Conservation (phyloP, 2,329 filamentous ascomycete species). For the Pseudogymnoascus sp. region DNA sequence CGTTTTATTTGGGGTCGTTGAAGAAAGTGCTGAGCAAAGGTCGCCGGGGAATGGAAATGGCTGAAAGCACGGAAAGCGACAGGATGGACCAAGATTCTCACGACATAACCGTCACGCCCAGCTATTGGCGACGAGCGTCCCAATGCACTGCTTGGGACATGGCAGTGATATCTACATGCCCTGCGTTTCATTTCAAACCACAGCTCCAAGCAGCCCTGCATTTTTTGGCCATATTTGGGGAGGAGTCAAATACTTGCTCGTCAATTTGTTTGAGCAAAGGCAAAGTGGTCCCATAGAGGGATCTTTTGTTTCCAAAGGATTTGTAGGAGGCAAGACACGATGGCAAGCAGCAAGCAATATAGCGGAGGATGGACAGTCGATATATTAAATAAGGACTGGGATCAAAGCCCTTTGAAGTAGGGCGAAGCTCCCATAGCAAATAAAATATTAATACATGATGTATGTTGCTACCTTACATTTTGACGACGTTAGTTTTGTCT, state of each 20-base stretch:
- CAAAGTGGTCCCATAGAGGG: background rate
- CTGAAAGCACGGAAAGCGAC: constrained; percentile 49
- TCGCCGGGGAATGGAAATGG: background rate
- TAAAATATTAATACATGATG: background rate
- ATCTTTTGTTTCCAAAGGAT: background rate
- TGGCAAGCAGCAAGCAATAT: background rate
- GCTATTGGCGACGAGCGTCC: background rate
- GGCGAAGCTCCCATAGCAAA: background rate
- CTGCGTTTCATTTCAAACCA: background rate
- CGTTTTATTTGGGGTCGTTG: constrained; percentile 55
- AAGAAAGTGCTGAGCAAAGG: constrained; percentile 18
- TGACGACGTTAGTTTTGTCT: background rate
- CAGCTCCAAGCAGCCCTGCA: background rate
- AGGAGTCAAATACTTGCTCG: background rate
- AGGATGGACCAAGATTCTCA: constrained; percentile 71
- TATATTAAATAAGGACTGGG: background rate
- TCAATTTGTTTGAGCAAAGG: background rate
- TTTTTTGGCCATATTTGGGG: background rate
- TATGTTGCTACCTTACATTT: background rate
- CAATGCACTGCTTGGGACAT: background rate
- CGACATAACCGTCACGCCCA: constrained; percentile 81
- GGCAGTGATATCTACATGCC: background rate
- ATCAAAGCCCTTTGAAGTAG: background rate
- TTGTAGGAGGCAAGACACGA: background rate
- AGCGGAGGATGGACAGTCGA: background rate